Conservation (phyloP, 345 rosid genomes). For the Eucalyptus paniculata region DNA sequence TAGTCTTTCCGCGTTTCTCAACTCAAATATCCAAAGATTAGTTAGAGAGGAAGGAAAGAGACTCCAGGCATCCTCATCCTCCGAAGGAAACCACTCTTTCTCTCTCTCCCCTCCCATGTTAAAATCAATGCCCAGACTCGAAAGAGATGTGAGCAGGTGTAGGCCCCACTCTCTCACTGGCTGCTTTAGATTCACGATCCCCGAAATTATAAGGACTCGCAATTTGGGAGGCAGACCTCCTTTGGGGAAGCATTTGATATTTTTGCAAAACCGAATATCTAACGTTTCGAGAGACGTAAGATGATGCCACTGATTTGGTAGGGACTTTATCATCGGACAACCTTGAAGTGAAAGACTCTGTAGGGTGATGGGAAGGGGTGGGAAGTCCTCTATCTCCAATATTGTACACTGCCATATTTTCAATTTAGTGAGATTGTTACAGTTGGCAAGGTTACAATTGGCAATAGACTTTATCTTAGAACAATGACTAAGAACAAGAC, state of each 20-base stretch:
- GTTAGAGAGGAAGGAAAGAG: not conserved
- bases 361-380: not conserved
- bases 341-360: fast-evolving
- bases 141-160: not conserved
- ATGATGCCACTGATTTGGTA: not conserved
- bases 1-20: not conserved
- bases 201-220: fast-evolving
- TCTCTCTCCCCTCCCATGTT: not conserved
- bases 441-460: not conserved
- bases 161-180: not conserved
- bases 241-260: not conserved
- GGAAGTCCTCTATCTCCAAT: not conserved
- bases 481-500: fast-evolving
- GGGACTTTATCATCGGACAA: not conserved
- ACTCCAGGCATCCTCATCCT: not conserved
- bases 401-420: fast-evolving
- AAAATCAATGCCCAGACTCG: fast-evolving
- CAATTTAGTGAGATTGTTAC: not conserved
- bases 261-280: fast-evolving
- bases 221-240: not conserved
- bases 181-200: not conserved
- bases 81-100: not conserved
- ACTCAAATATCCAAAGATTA: fast-evolving
- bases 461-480: not conserved
- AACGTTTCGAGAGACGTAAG: fast-evolving